Percentiles rank a stretch among this genome's conserved stretches.
Evolutionary conservation across 345 rosid species (phyloP).

Genomic region (Populus deltoides): DNA sequence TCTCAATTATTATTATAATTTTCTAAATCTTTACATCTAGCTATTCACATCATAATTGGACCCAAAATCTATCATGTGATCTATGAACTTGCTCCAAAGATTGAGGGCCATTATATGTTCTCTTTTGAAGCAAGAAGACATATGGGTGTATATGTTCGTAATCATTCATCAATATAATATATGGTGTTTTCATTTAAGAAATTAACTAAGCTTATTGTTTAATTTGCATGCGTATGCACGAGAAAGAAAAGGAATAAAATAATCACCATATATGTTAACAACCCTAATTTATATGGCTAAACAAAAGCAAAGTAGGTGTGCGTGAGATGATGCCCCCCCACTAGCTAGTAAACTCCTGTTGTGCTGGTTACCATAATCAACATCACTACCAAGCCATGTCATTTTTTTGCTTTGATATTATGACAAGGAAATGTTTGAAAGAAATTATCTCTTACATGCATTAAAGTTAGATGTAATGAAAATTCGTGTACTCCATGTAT

Average conservation of each 20-base stretch:
- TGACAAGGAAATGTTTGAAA: neutral
- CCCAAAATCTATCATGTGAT: neutral
- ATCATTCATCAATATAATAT: too few relatives aligned
- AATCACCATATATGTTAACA: neutral
- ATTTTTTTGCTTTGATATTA: neutral
- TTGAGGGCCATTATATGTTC: neutral
- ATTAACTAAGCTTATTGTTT: neutral
- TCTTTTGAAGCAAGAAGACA: neutral
- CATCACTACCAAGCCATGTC: neutral
- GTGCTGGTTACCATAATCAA: neutral
- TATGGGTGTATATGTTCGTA: neutral
- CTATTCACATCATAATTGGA: too few relatives aligned
- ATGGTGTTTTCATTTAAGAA: too few relatives aligned
- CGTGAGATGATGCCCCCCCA: neutral
- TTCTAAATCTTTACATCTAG: too few relatives aligned
- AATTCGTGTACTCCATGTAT: too few relatives aligned
- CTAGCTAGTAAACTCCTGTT: neutral
- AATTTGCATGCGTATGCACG: neutral
- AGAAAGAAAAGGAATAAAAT: neutral
- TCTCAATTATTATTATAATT: too few relatives aligned
- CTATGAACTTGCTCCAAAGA: neutral
- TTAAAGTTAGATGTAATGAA: too few relatives aligned
- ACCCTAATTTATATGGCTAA: neutral
- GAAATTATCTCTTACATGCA: too few relatives aligned
- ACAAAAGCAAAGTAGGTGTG: constrained; percentile 10